Evolutionary conservation across 352 stramenopile species (phyloP).

Genomic region (Phytophthora idaei): DNA sequence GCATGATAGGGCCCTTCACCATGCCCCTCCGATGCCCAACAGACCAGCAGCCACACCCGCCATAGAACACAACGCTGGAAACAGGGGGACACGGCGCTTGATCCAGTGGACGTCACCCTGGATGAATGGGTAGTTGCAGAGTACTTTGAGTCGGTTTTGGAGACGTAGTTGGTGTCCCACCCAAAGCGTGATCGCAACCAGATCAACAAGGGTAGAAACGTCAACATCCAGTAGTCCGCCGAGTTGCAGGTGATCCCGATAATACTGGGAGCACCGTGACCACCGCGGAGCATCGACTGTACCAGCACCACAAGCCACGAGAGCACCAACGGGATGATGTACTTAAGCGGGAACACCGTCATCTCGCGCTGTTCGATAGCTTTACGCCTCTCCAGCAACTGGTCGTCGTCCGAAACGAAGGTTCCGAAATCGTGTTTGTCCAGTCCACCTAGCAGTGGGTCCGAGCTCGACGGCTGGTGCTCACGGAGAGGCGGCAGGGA

Average conservation of each 20-base stretch:
- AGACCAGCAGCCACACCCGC: constrained; percentile 95
- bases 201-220: constrained; percentile 81
- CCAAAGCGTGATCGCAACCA: constrained; percentile 64
- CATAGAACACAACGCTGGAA: constrained; percentile 93
- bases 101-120: constrained; percentile 97
- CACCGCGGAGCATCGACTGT: constrained; percentile 76
- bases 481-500: constrained; percentile 54
- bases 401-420: constrained; percentile 52
- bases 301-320: constrained; percentile 78
- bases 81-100: constrained; percentile 84
- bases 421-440: constrained; percentile 49
- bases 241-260: constrained; percentile 95
- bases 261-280: constrained; percentile 67
- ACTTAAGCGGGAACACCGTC: constrained; percentile 56
- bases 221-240: constrained; percentile 92
- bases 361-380: constrained; percentile 57
- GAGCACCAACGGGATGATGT: constrained; percentile 59
- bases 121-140: constrained; percentile 77
- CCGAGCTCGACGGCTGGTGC: constrained; percentile 31
- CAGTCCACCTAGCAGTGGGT: constrained; percentile 23
- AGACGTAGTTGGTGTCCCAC: constrained; percentile 68
- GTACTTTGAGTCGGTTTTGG: constrained; percentile 73
- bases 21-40: constrained; percentile 97
- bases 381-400: constrained; percentile 40
- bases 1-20: constrained; percentile 97